Conservation (phyloP, 352 stramenopile species). For the Globisporangium takayamanum region DNA sequence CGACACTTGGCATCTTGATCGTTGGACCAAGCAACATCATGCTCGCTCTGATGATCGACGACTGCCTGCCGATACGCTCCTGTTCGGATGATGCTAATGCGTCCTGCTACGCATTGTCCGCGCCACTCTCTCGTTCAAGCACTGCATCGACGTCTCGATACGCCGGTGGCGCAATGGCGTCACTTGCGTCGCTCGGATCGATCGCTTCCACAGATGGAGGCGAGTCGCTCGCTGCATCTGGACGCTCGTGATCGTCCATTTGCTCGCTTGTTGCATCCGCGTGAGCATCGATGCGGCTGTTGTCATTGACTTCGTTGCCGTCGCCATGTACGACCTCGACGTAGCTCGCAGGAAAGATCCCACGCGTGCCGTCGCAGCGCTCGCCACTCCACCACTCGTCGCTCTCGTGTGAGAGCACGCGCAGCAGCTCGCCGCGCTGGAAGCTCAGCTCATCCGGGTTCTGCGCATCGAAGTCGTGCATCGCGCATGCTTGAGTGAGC, state of each 20-base stretch:
- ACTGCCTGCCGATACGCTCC: no score
- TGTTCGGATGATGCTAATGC: no score
- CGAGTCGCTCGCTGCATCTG: neutral
- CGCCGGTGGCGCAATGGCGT: neutral
- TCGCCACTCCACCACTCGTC: conserved; percentile 62
- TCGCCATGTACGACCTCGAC: conserved; percentile 16
- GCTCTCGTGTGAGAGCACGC: conserved; percentile 37
- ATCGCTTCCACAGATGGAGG: neutral
- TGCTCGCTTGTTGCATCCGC: neutral
- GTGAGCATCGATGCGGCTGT: neutral
- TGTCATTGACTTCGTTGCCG: neutral
- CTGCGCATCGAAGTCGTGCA: conserved; percentile 33
- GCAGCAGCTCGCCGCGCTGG: conserved; percentile 41
- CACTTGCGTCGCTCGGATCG: neutral
- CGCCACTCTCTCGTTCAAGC: neutral
- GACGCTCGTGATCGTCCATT: neutral
- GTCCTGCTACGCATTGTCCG: no score
- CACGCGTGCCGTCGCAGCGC: conserved; percentile 46
- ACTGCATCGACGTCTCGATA: conserved; percentile 11
- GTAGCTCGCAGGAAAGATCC: conserved; percentile 52
- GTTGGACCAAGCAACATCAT: no score
- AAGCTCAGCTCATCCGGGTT: conserved; percentile 50
- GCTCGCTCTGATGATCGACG: no score
- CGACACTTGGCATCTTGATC: no score
- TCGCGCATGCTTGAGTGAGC: conserved; percentile 21